Conservation (phyloP, 2,329 filamentous ascomycete species). For the Epichloe uncinata region DNA sequence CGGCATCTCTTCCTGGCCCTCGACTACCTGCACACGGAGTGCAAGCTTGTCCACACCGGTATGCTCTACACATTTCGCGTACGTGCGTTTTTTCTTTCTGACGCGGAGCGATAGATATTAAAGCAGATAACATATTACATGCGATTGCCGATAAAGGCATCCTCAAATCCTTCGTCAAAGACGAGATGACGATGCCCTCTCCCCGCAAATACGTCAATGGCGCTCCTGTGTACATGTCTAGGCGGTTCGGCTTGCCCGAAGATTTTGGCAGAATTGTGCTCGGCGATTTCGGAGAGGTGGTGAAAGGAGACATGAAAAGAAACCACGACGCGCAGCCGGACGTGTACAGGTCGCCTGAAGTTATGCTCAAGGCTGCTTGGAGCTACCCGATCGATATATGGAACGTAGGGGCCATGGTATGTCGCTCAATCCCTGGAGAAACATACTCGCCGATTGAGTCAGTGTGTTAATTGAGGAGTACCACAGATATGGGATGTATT, state of each 20-base stretch:
- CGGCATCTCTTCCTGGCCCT: too few relatives aligned
- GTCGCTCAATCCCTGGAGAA: neutral
- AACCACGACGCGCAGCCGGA: constrained; percentile 10
- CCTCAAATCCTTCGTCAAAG: neutral
- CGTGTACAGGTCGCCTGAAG: constrained; percentile 14
- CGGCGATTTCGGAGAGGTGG: too few relatives aligned
- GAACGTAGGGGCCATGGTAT: constrained; percentile 13
- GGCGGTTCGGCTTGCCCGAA: constrained; percentile 1
- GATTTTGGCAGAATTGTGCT: constrained; percentile 1
- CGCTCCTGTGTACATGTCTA: neutral
- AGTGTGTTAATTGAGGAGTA: too few relatives aligned
- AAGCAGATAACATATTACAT: too few relatives aligned
- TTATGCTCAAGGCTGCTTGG: constrained; percentile 13
- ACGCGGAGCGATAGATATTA: too few relatives aligned
- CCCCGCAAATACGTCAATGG: neutral
- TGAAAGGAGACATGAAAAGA: too few relatives aligned
- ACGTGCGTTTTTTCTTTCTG: too few relatives aligned
- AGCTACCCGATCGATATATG: constrained; percentile 13
- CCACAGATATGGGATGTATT: constrained; percentile 13
- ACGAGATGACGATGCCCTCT: neutral
- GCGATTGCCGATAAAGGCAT: too few relatives aligned
- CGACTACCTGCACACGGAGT: too few relatives aligned
- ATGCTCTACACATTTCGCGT: too few relatives aligned
- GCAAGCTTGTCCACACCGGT: too few relatives aligned
- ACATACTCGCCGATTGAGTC: too few relatives aligned